These are phyloP conservation scores for Ligustrum vulgare DNA, from an alignment of 257 asterid species.

Conservation along the genomic window DNA sequence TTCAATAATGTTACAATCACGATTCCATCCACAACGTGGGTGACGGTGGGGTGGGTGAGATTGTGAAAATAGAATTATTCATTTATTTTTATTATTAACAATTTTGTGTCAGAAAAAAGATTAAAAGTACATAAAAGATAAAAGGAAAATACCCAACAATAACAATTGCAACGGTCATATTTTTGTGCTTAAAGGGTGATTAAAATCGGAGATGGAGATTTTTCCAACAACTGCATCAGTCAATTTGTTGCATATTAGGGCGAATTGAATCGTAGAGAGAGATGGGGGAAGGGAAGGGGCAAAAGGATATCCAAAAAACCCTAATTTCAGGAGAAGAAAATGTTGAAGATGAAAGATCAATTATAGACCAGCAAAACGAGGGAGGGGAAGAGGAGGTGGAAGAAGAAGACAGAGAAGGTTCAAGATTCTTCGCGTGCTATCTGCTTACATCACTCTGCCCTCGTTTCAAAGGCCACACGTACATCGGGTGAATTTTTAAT, in stretches of 20 bases:
- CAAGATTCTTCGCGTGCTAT: slow-evolving; percentile 71
- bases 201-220: not conserved
- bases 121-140: no score
- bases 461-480: slow-evolving; percentile 82
- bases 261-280: not conserved
- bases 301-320: slow-evolving; percentile 26
- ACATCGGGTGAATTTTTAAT: slow-evolving; percentile 62
- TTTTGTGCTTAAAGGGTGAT: not conserved
- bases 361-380: not conserved
- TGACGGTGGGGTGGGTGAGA: no score
- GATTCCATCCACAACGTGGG: no score
- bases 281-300: slow-evolving; percentile 51
- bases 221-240: slow-evolving; percentile 49
- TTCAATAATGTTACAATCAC: no score
- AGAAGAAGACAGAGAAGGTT: slow-evolving; percentile 18
- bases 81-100: no score
- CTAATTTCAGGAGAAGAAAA: slow-evolving; percentile 23
- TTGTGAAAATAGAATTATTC: no score
- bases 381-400: slow-evolving; percentile 24
- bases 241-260: slow-evolving; percentile 11
- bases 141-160: not conserved
- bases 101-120: no score
- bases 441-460: slow-evolving; percentile 79
- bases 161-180: not conserved
- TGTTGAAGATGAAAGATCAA: slow-evolving; percentile 15